Percentiles rank a stretch among this genome's conserved stretches.
These are phyloP conservation scores for Cinnamomum micranthum DNA, from an alignment of 164 flowering plant species.

Conservation along the genomic window DNA sequence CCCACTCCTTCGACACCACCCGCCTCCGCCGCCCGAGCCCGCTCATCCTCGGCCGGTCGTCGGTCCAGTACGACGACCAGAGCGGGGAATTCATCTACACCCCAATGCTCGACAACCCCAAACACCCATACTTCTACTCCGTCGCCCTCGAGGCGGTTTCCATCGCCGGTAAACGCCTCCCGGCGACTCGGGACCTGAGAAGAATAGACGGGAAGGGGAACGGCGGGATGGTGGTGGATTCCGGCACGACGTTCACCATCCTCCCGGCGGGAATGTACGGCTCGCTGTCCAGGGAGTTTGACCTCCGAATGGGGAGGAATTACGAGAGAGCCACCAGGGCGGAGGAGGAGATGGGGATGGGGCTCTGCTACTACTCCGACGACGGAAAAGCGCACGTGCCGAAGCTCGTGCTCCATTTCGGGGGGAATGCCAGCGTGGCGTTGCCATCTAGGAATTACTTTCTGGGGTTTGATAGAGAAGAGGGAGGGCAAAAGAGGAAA, in stretches of 20 bases:
- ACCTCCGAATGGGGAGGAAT: constrained; percentile 34
- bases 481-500: constrained; percentile 27
- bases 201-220: constrained; percentile 49
- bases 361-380: constrained; percentile 58
- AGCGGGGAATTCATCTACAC: constrained; percentile 46
- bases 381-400: constrained; percentile 36
- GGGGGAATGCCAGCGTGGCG: constrained; percentile 63
- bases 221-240: constrained; percentile 93
- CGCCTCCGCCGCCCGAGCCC: constrained; percentile 64
- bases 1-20: constrained; percentile 61
- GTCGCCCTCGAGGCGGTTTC: constrained; percentile 72
- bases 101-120: constrained; percentile 70
- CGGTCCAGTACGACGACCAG: constrained; percentile 8
- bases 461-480: constrained; percentile 44
- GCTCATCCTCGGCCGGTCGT: constrained; percentile 65
- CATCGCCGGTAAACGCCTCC: constrained; percentile 45
- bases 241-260: constrained; percentile 92
- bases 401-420: constrained; percentile 51
- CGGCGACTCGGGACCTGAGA: constrained; percentile 43
- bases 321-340: constrained; percentile 43
- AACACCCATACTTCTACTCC: constrained; percentile 71
- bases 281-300: constrained; percentile 50
- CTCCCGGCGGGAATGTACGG: constrained; percentile 49
- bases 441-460: constrained; percentile 75
- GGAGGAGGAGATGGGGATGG: constrained; percentile 63